Base-by-base conservation (phyloP, 2,329 filamentous ascomycete species). In the Nigrospora oryzae region DNA sequence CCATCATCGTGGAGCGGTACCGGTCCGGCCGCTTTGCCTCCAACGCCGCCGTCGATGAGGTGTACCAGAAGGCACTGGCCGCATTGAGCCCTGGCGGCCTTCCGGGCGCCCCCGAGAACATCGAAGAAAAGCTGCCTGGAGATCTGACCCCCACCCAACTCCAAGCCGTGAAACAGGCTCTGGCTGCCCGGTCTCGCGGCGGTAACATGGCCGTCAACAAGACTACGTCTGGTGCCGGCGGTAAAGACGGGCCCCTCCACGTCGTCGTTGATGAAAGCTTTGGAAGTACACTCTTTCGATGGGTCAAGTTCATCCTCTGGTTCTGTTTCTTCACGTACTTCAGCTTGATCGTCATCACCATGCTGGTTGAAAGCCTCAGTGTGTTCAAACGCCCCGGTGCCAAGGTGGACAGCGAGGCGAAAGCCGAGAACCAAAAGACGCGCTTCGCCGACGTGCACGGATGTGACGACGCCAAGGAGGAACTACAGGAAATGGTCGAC, bases 391-490 rank as follows among this genome's bases (percentile, higher is more conserved):
- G 89, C 49, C 83, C 89, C 11, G 82, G 81, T 42, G 82, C 81
- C 43, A 78, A 75, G 59, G 65, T 74, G 46, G 83, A 82, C 54
- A 87, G 86, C 49, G 89, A 98, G 66, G 89, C 90, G 49, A 91
- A 94, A 63, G 84, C 93, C 8, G 88, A 97, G 64, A 83, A 90
- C 56, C 93, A 98, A 63, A 96, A 79, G 47, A 89, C 89, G 16
- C 83, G 87, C 39, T 98, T 98, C 69, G 77, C 76, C 46, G 93
- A 98, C 62, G 93, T 98, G 7, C 93, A 98, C 61, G 93, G 93
- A 43, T 97, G 91, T 54, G 90, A 97, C 52, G 94, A 98, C 66
- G 93, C 93, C 51, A 98, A 97, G 70, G 94, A 98, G 57, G 93
- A 98, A 65, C 78, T 98, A 4, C 87, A 95, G 65, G 93, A 98